Base-by-base conservation (phyloP, 208 protist species). In the Wallacemonas rigidus region DNA sequence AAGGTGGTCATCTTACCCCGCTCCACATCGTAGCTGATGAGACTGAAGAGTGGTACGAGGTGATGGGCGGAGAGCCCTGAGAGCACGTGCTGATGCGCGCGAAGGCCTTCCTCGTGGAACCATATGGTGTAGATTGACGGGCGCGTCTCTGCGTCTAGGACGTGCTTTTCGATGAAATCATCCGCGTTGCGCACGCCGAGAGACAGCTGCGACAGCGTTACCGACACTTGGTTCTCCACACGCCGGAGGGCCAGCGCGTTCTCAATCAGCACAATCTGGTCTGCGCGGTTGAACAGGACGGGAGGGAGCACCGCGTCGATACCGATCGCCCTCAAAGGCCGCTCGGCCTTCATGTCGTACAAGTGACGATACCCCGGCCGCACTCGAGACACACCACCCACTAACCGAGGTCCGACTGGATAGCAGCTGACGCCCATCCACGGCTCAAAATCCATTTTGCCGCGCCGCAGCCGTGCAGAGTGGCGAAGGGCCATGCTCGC, bases 1-100 rank as follows among this genome's bases (percentile, higher is more conserved):
- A 80, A 75, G 11, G 83, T 48, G 7, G 85, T 88, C 90, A 97
- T 97, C 76, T 89, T 90, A 1, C 89, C 88, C 1, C 84, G 71
- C 76, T 97, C 90, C 38, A 97, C 83, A 75, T 97, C 92, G 79
- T 95, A 93, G 72, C 86, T 88, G 35, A 95, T 69, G 1, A 97
- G 67, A 65, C 89, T 94, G 72, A 94, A 95, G 9, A 97, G 82
- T 0, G 92, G 92, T n/a, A 97, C 92, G 9, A 97, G 80, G 69
- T 97, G 92, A 69, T 97, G 90, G 7, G 92, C 87, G 0, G 72
- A 85, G 36, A 97, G 79, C 44, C 67, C 84, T 35, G 87, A 87
- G 26, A 97, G 80, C 69, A 97, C 81, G 77, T 97, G 87, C 71
- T 85, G 77, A 61, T 92, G 74, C n/a, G 86, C 47, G 40, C 89